A percentile compares a stretch with the other conserved stretches of the same genome.
phyloP scores from a whole-genome alignment of 371 early-diverging fungal species.

The Mortierella sp. region DNA sequence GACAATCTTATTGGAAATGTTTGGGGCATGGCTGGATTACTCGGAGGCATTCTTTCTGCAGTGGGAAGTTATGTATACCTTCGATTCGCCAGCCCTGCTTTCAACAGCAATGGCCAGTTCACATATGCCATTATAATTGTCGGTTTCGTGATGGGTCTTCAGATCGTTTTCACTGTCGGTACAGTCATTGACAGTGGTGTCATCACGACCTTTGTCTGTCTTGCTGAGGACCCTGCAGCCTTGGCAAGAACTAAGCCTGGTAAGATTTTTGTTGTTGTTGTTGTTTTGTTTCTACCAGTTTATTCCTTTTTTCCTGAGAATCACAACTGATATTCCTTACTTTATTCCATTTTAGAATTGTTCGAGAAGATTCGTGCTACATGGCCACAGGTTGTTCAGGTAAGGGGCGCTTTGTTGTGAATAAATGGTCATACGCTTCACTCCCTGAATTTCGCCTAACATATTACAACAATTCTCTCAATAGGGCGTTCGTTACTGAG shows the following conservation, averaged over 20 bases:
- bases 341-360: constrained; percentile 32
- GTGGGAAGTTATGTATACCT: constrained; percentile 65
- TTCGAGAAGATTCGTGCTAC: constrained; percentile 69
- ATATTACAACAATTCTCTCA: background rate
- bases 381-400: constrained; percentile 75
- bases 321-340: background rate
- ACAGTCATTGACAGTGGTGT: constrained; percentile 83
- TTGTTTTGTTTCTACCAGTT: background rate
- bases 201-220: constrained; percentile 82
- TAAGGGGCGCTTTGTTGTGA: background rate
- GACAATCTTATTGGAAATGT: constrained; percentile 85
- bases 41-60: constrained; percentile 63
- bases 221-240: constrained; percentile 85
- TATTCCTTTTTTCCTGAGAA: background rate
- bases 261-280: background rate
- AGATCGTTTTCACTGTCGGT: constrained; percentile 77
- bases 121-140: constrained; percentile 66
- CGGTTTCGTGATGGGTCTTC: constrained; percentile 75
- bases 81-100: constrained; percentile 51
- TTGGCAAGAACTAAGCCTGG: constrained; percentile 65
- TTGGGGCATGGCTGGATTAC: constrained; percentile 68
- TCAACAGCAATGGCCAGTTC: constrained; percentile 59
- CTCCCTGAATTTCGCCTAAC: background rate
- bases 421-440: background rate
- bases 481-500: constrained; percentile 33